Conservation (phyloP, 2,329 filamentous ascomycete species). For the Lecanicillium sp. region DNA sequence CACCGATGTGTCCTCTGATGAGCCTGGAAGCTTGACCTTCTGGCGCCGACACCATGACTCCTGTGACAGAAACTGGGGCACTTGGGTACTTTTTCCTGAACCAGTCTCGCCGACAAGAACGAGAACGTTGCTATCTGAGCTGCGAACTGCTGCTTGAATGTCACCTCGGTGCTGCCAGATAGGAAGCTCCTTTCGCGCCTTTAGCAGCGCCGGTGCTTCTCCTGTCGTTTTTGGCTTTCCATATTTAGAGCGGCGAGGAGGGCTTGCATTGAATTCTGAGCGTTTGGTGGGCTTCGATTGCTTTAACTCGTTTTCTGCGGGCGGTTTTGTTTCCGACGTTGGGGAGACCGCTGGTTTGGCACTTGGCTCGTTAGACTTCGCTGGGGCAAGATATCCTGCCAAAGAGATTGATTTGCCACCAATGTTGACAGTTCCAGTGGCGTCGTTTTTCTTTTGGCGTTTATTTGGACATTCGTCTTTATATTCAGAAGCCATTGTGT, state of each 20-base stretch:
- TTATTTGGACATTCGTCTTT: constrained; percentile 22
- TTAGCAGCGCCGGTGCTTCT: constrained; percentile 26
- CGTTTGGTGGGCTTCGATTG: constrained; percentile 1
- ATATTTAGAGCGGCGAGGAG: constrained; percentile 8
- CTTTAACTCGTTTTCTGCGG: not conserved
- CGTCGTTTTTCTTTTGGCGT: constrained; percentile 26
- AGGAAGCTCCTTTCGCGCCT: constrained; percentile 59
- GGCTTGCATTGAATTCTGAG: constrained; percentile 7
- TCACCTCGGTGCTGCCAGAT: constrained; percentile 69
- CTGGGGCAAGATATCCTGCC: constrained; percentile 37
- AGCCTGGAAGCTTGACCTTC: constrained; percentile 38
- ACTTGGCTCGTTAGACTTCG: constrained; percentile 18
- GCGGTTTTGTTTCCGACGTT: constrained; percentile 1
- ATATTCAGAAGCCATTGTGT: constrained; percentile 17
- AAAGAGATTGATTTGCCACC: constrained; percentile 41
- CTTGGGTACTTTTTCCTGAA: constrained; percentile 93
- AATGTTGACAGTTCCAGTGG: constrained; percentile 32
- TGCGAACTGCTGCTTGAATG: constrained; percentile 55
- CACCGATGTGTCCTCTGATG: constrained; percentile 39
- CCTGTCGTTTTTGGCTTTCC: constrained; percentile 1
- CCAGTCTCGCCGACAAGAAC: constrained; percentile 90
- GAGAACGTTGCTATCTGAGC: constrained; percentile 58
- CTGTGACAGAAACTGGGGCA: constrained; percentile 76
- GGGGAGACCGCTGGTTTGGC: constrained; percentile 3
- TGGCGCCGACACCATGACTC: constrained; percentile 70